phyloP scores from a whole-genome alignment of 345 rosid genomes.

The Brassica nigra region DNA sequence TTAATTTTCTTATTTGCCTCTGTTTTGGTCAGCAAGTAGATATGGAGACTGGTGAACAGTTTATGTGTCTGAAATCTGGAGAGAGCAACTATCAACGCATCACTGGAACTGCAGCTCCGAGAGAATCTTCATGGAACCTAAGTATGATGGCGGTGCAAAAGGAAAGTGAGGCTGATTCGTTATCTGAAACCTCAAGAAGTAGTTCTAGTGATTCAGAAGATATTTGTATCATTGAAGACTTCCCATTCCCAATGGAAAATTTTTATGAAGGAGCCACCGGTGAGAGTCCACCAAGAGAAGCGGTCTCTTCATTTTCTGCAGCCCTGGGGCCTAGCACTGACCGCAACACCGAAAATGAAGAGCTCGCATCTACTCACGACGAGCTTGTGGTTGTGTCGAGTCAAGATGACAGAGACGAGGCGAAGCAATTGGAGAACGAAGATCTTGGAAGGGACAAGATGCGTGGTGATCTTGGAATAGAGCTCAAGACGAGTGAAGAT shows the following conservation, averaged over 20 bases:
- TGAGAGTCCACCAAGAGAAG: slow-evolving; percentile 42
- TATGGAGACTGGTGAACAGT: slow-evolving; percentile 51
- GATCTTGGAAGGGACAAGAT: slow-evolving; percentile 31
- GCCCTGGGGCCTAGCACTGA: slow-evolving; percentile 33
- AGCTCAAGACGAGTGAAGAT: not conserved
- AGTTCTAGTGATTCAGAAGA: slow-evolving; percentile 63
- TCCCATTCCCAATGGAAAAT: not conserved
- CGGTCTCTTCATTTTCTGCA: slow-evolving; percentile 16
- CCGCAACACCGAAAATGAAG: slow-evolving; percentile 21
- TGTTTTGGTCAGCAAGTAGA: slow-evolving; percentile 50
- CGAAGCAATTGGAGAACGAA: slow-evolving; percentile 36
- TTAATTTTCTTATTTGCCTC: slow-evolving; percentile 1
- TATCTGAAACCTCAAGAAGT: slow-evolving; percentile 48
- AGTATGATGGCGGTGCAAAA: slow-evolving; percentile 44
- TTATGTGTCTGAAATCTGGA: slow-evolving; percentile 55
- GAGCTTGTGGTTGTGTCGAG: slow-evolving; percentile 25
- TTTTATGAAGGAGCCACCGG: slow-evolving; percentile 35
- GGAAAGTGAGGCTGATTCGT: slow-evolving; percentile 43
- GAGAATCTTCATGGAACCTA: slow-evolving; percentile 66
- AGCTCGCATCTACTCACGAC: slow-evolving; percentile 18
- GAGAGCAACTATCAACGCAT: slow-evolving; percentile 55
- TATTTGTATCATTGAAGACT: slow-evolving; percentile 50
- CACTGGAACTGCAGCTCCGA: slow-evolving; percentile 45
- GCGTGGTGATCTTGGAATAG: not conserved
- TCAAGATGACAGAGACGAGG: slow-evolving; percentile 37